These are phyloP conservation scores for Amniculicola lignicola DNA, from an alignment of 495 filamentous ascomycete genomes.

Conservation along the genomic window DNA sequence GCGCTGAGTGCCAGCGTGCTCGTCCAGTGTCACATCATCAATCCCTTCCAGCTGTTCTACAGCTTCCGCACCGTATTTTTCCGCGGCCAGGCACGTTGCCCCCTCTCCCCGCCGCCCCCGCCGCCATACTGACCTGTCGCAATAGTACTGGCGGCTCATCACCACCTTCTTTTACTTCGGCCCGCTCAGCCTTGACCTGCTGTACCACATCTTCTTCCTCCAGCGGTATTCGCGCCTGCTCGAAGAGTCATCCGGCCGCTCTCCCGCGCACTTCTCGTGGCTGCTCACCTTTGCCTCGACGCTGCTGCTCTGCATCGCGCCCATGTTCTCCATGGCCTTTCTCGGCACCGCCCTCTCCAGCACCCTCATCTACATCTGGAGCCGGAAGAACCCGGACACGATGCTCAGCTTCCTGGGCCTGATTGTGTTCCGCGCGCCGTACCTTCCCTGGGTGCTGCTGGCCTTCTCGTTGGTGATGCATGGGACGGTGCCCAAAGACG, in stretches of 20 bases:
- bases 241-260: constrained; percentile 86
- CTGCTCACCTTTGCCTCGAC: constrained; percentile 78
- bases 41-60: constrained; percentile 93
- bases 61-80: constrained; percentile 87
- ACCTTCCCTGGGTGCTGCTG: constrained; percentile 95
- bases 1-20: constrained; percentile 84
- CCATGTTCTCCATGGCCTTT: constrained; percentile 82
- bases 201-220: constrained; percentile 99
- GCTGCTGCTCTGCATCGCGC: constrained; percentile 74
- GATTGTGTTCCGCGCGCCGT: constrained; percentile 88
- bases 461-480: constrained; percentile 82
- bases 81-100: constrained; percentile 71
- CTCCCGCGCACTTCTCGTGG: constrained; percentile 92
- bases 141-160: constrained; percentile 88
- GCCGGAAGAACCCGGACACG: constrained; percentile 87
- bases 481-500: constrained; percentile 85
- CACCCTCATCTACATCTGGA: constrained; percentile 97
- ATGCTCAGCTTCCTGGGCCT: constrained; percentile 86
- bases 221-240: constrained; percentile 94
- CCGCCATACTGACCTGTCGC: background rate
- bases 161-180: constrained; percentile 98
- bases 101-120: background rate
- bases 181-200: constrained; percentile 84
- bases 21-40: constrained; percentile 88
- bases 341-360: constrained; percentile 86